Percentiles rank a stretch among this genome's conserved stretches.
Conservation (phyloP, 1,284 basidiomycete genomes). For the Irpex sp. region DNA sequence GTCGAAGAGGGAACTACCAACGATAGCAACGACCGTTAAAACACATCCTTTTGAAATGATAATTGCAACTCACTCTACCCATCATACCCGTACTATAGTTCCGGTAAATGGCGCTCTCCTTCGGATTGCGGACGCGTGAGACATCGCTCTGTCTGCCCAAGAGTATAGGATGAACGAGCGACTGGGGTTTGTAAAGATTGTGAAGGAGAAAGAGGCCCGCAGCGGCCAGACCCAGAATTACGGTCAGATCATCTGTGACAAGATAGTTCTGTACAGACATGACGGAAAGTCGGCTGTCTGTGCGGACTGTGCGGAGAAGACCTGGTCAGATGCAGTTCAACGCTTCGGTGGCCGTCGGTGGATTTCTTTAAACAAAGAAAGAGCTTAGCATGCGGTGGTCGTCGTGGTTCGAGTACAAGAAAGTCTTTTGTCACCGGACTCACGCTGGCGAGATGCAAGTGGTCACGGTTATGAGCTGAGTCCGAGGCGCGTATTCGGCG, state of each 20-base stretch:
- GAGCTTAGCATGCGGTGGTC: conserved; percentile 1
- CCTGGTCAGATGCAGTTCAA: not conserved
- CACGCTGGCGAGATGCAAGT: not conserved
- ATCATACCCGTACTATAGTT: conserved; percentile 79
- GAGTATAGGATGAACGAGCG: conserved; percentile 79
- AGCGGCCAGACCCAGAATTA: conserved; percentile 67
- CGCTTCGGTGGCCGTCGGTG: not conserved
- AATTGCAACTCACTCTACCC: conserved; percentile 56
- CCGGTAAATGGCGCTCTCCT: conserved; percentile 76
- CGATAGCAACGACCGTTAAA: not conserved
- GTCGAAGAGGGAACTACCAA: conserved; percentile 63
- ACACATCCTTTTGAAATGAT: not conserved
- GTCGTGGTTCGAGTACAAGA: not conserved
- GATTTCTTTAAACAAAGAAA: not conserved
- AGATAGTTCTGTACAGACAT: conserved; percentile 53
- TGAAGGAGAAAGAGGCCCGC: conserved; percentile 72
- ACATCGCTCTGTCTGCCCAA: conserved; percentile 81
- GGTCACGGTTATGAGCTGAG: not conserved
- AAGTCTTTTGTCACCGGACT: not conserved
- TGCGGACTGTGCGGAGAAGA: not conserved
- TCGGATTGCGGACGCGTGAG: conserved; percentile 68
- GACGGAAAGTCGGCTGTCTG: not conserved
- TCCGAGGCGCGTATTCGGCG: not conserved
- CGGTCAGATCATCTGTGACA: conserved; percentile 72
- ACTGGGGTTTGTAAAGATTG: conserved; percentile 73